Evolutionary conservation across 139 green algal species (phyloP), one percentile per base, ranked within the genome.

Genomic region (Chlamydomonas sphaeroides): DNA sequence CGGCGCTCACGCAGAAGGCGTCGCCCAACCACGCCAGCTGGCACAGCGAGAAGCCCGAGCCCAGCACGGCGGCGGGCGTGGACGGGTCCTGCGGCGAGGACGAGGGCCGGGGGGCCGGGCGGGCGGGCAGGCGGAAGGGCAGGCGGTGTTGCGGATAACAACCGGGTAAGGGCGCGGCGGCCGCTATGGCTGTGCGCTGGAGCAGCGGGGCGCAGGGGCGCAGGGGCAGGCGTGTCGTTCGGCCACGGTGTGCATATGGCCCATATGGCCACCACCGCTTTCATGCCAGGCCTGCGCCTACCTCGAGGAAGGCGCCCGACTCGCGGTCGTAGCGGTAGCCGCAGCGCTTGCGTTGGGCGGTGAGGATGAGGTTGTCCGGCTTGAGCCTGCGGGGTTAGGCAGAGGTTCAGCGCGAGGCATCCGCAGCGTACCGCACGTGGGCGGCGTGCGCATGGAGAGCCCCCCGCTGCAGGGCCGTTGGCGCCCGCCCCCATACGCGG

Each of bases 21-120:
- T 87, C 77, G 6, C 78, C 80, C 30, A 83, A 76, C 86, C 86
- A 90, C 7, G 57, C 70, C 63, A 90, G 69, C 70, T 87, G 83
- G 65, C 75, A 80, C 67, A 87, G 57, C 5, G 68, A 35, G 57
- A 71, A 71, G 66, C 83, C 83, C 18, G 33, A 75, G 74, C 83
- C 83, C 1, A 84, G 62, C 32, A 77, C 56, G 32, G 36, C 21
- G 17, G 48, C 41, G n/a, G 79, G 61, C 8, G 74, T 72, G 42
- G 74, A 35, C 61, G 74, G 74, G 74, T 81, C 74, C 74, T 79
- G 72, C 10, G 25, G 48, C 49, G 49, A 33, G 33, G 33, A 7
- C 49, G 33, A 23, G 67, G 65, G 65, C 35, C 26, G 15, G 33
- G 21, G 38, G 25, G 23, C 15, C 21, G 33, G 36, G 63, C 1